Base-by-base conservation (phyloP, 2,329 filamentous ascomycete species). In the Clarireedia hainanense region DNA sequence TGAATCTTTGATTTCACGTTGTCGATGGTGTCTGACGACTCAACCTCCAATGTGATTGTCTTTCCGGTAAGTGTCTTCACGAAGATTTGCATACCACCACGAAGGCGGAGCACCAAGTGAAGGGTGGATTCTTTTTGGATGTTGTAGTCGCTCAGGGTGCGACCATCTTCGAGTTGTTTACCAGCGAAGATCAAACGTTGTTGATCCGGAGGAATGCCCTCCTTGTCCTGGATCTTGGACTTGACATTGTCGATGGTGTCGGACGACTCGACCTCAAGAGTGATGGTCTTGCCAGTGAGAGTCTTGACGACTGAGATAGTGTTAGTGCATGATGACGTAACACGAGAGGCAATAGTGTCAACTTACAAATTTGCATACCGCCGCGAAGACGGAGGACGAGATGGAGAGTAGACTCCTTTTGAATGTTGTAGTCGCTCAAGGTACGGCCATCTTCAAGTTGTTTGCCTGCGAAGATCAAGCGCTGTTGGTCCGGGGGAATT, bases 121-220 rank as follows among this genome's bases (percentile, higher is more conserved):
- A 92, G 79, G 0, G 89, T 92, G 0, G 84, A 88, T 69, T 92
- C 89, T 76, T 92, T 92, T 73, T 97, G 92, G 47, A 96, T 96
- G 77, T 96, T 96, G 83, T 96, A 96, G 71, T 96, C 30, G 30
- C 10, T 12, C 10, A 34, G 30, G 30, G 30, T 34, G 10, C 30
- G 30, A 12, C 30, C 30, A 12, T 34, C 30, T 34, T 34, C 30
- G 30, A 34, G 30, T 34, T 34, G 30, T 34, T 34, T 34, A 34
- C 30, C 30, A 12, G 30, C 30, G 30, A 34, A 34, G 12, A 34
- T 34, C 30, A 34, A 12, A 34, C 30, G 30, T 34, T 34, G 30
- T 12, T 34, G 30, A 12, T 34, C 30, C 30, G 30, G 30, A 34
- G 30, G 30, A 14, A 34, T 34, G 2, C 30, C 30, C 30, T 34